Conservation (phyloP, 2,329 filamentous ascomycete species). For the Rhynchosporium graminicola region DNA sequence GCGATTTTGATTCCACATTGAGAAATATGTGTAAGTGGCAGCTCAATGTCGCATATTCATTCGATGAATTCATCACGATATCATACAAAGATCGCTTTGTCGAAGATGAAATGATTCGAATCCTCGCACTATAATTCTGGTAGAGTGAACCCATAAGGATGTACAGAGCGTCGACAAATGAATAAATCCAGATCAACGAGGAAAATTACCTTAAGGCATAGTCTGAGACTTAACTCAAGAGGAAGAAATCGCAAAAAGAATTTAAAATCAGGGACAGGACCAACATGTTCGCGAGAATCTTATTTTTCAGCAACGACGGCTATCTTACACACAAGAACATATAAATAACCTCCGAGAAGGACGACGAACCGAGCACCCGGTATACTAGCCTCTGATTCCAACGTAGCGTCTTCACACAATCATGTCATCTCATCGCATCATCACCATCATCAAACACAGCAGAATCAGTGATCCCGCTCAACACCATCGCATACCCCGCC, state of each 20-base stretch:
- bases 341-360: background rate
- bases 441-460: conserved; percentile 3
- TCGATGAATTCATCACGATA: no score
- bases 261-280: background rate
- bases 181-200: no score
- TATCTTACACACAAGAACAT: conserved; percentile 3
- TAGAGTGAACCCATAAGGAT: no score
- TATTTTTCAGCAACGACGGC: conserved; percentile 9
- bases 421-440: conserved; percentile 5
- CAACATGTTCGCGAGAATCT: background rate
- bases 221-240: background rate
- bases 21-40: no score
- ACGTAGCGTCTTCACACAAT: background rate
- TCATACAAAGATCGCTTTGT: no score
- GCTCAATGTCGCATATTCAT: no score
- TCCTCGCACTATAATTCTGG: no score
- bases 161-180: background rate
- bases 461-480: conserved; percentile 26
- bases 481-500: conserved; percentile 21
- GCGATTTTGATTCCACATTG: no score
- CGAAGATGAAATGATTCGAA: no score
- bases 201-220: no score
- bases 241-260: background rate
- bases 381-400: background rate
- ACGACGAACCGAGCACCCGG: background rate